Base-by-base conservation (phyloP, 1,284 basidiomycete species). In the Cystobasidium slooffiae region DNA sequence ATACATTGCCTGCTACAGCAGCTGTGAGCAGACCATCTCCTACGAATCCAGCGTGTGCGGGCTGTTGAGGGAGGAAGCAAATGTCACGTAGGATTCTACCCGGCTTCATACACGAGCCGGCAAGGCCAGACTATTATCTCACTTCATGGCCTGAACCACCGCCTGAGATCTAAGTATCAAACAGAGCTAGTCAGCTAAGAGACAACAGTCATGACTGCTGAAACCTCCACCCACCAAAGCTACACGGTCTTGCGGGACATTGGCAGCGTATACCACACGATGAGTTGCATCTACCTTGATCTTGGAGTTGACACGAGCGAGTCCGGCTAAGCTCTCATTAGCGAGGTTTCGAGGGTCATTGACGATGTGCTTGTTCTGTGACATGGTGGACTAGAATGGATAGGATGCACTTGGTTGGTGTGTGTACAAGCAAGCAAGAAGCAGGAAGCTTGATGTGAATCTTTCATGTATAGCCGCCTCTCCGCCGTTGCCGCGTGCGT, bases 21-120 rank as follows among this genome's bases (percentile, higher is more conserved):
- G 89, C 93, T 87, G 81, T 89, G 51, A 96, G 85, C 77, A 94
- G 89, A 37, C 93, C 93, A 70, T 88, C 82, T 52, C 93, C 92
- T 87, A 83, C 87, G 76, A 78, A 79, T 10, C 67, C 76, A 8
- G 78, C 77, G 41, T 78, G 79, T 20, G 92, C 87, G 31, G 94
- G 94, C 80, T 96, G 43, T 16, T 16, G 31, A 43, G 52, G 6
- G 14, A 46, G 20, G 3, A 24, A 52, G 52, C 18, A 39, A 31
- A 31, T 31, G n/a, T 49, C 56, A n/a, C n/a, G 14, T 41, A 18
- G 14, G 18, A 22, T 37, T 31, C 31, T 31, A 1, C 52, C 49
- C 61, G 61, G 64, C 31, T 47, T 22, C 18, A 22, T n/a, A 68
- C 18, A 39, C 49, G 14, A 18, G 14, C 14, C 43, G 44, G 12